phyloP scores from a whole-genome alignment of 1,284 basidiomycete genomes.

The Ceratobasidium sp. region DNA sequence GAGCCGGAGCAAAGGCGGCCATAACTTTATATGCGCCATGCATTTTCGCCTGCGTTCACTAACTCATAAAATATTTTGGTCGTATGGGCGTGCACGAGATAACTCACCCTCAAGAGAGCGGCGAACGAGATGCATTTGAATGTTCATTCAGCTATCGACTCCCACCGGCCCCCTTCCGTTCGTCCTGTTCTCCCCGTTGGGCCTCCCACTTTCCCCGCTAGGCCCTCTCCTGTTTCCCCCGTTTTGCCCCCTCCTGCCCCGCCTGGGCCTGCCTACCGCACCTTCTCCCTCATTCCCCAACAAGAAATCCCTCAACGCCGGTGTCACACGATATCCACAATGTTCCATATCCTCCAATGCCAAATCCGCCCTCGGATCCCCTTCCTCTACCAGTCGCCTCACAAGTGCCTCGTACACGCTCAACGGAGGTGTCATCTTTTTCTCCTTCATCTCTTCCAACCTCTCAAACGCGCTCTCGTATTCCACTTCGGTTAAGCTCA shows the following conservation, averaged over 20 bases:
- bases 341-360: constrained; percentile 79
- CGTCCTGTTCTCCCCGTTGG: not conserved
- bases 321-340: constrained; percentile 60
- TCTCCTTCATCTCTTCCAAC: constrained; percentile 85
- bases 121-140: too few relatives aligned
- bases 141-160: too few relatives aligned
- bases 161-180: too few relatives aligned
- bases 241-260: not conserved
- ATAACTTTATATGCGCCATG: too few relatives aligned
- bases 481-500: constrained; percentile 75
- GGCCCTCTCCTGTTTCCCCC: not conserved
- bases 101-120: too few relatives aligned
- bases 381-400: constrained; percentile 66
- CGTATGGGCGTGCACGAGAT: too few relatives aligned
- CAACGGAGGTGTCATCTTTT: constrained; percentile 66
- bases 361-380: constrained; percentile 73
- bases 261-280: not conserved
- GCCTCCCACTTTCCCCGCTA: not conserved
- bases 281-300: constrained; percentile 2
- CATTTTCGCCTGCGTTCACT: too few relatives aligned
- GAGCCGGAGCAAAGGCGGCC: too few relatives aligned
- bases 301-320: constrained; percentile 52
- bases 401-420: constrained; percentile 73
- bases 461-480: constrained; percentile 92
- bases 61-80: too few relatives aligned